Evolutionary conservation across 495 filamentous ascomycete genomes (phyloP), one percentile per base, ranked within the genome.

Genomic region (Penicillium macrosclerotiorum): DNA sequence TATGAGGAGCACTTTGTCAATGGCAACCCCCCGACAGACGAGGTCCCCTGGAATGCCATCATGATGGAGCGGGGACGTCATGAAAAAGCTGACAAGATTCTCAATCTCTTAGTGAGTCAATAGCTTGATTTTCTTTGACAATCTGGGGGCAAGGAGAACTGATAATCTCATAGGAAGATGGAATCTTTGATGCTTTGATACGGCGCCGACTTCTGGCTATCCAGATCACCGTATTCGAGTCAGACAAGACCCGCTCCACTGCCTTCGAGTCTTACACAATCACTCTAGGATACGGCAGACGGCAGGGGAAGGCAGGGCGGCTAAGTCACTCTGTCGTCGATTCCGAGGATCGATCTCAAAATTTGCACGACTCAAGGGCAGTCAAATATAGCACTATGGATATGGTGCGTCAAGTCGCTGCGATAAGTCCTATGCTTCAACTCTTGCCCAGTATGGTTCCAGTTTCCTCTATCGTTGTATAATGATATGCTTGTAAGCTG

Each of bases 1-100:
- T 67, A 66, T 35, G 34, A 43, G 3, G 60, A 63, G 8, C 67
- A 67, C 26, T 35, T 46, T 26, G 40, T 67, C 26, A 37, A 58
- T 29, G 44, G 34, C 8, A 48, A 43, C 1, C 6, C 12, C 16
- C 31, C 4, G 0, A 23, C 18, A 3, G 26, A 32, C 14, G 25
- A 19, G 5, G 36, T 19, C n/a, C n/a, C n/a, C 19, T 31, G n/a
- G 31, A 3, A 34, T 4, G n/a, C 3, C 12, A 40, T 22, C 33
- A 17, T 53, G 11, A 44, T 53, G 32, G 44, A 47, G 27, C 37
- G 37, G 39, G 27, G 22, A 14, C 24, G 16, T 2, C 34, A 48
- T 14, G 16, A 31, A 9, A 8, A 8, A 11, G 33, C 32, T 1
- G 32, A 53, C 14, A 13, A 14, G n/a, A 24, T 53, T 11, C 20